Conservation (phyloP, 768 basidiomycete species). For the Mycena kentingensis region DNA sequence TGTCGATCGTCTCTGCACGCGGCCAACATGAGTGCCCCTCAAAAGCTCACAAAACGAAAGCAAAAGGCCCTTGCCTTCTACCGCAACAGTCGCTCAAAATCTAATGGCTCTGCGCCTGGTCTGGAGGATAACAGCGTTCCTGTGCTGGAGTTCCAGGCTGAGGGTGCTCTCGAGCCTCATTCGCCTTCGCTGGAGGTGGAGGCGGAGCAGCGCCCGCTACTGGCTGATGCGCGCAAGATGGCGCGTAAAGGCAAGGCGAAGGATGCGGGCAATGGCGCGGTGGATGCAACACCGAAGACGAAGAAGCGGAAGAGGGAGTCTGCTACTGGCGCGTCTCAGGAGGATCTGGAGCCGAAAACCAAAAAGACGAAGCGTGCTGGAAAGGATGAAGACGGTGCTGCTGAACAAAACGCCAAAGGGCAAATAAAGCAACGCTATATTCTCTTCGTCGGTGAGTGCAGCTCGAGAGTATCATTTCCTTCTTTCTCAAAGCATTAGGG, state of each 20-base stretch:
- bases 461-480: neutral
- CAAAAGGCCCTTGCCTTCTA: conserved; percentile 86
- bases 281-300: conserved; percentile 29
- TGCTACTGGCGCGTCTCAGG: conserved; percentile 33
- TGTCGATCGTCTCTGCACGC: neutral
- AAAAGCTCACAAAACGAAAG: conserved; percentile 89
- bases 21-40: conserved; percentile 34
- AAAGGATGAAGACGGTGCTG: conserved; percentile 27
- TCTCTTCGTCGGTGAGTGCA: conserved; percentile 83
- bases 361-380: conserved; percentile 37
- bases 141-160: conserved; percentile 55
- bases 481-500: conserved; percentile 55
- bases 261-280: conserved; percentile 29
- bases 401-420: conserved; percentile 28
- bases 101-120: no score
- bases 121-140: conserved; percentile 60
- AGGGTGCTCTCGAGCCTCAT: conserved; percentile 43
- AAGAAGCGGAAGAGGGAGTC: conserved; percentile 44
- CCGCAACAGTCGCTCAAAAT: no score
- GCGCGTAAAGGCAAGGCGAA: conserved; percentile 34
- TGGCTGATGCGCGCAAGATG: conserved; percentile 31
- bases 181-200: conserved; percentile 44
- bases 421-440: conserved; percentile 66
- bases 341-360: conserved; percentile 29
- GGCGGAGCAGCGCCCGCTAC: conserved; percentile 36